Evolutionary conservation across 306 rosid species (phyloP).

Genomic region (Quillaja saponaria): DNA sequence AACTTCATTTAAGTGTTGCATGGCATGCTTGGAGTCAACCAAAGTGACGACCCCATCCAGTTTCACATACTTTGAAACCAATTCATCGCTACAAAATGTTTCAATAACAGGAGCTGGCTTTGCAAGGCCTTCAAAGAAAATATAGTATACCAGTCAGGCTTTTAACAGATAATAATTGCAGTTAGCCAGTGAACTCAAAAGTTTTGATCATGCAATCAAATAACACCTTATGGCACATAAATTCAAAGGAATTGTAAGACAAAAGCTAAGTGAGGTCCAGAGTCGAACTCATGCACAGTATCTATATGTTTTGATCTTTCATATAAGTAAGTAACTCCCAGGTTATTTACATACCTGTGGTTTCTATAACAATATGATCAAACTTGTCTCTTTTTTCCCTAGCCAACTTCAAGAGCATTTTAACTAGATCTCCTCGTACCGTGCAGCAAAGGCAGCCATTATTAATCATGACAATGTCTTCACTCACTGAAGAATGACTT

Average conservation of each 20-base stretch:
- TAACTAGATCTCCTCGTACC: constrained; percentile 86
- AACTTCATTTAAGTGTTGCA: constrained; percentile 77
- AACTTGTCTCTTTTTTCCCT: constrained; percentile 67
- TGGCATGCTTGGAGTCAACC: constrained; percentile 86
- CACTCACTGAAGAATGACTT: constrained; percentile 71
- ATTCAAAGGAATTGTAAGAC: too few species aligned
- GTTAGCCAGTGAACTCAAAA: constrained; percentile 3
- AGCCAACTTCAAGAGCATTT: constrained; percentile 80
- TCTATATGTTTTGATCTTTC: too few species aligned
- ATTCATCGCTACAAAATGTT: constrained; percentile 75
- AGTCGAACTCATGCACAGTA: too few species aligned
- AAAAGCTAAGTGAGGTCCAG: too few species aligned
- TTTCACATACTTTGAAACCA: constrained; percentile 67
- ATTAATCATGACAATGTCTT: constrained; percentile 83
- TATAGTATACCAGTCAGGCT: constrained; percentile 12
- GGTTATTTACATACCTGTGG: constrained; percentile 65
- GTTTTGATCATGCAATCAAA: constrained; percentile 16
- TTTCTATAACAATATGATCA: constrained; percentile 91
- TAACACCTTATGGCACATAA: too few species aligned
- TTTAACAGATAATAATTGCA: constrained; percentile 7
- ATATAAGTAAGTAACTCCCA: too few species aligned
- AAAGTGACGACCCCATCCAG: constrained; percentile 93
- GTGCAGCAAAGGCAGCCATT: constrained; percentile 97
- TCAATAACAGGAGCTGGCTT: constrained; percentile 92
- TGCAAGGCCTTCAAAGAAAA: constrained; percentile 98